Conservation (phyloP, 2,329 filamentous ascomycete genomes). For the Ambrosiella cleistominuta region DNA sequence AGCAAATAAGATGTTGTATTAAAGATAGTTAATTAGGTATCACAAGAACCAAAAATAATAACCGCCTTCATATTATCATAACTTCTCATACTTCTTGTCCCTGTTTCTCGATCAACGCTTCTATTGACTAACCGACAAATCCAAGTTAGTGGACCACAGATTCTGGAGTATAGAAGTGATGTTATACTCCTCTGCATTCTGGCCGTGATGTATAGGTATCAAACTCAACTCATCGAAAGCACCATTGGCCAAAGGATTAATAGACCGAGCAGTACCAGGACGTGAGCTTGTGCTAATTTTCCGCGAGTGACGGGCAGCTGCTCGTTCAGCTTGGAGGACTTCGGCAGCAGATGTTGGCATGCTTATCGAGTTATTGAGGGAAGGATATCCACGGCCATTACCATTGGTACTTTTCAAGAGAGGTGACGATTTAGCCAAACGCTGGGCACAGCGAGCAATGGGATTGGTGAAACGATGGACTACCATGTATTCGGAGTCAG, state of each 20-base stretch:
- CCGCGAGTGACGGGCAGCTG: neutral
- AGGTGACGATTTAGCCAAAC: conserved; percentile 17
- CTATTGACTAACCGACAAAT: conserved; percentile 35
- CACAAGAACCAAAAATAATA: no score
- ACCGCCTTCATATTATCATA: no score
- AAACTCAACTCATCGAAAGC: conserved; percentile 3
- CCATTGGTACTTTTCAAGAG: neutral
- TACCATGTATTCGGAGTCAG: conserved; percentile 56
- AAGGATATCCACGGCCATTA: neutral
- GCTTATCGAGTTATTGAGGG: neutral
- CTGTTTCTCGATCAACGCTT: neutral
- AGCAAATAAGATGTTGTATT: no score
- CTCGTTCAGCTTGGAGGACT: neutral
- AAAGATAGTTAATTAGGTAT: no score
- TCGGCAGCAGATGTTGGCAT: neutral
- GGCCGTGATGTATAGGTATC: neutral
- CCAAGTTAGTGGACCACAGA: conserved; percentile 44
- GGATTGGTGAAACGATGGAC: conserved; percentile 57
- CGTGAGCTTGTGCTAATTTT: conserved; percentile 19
- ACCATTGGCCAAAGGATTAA: conserved; percentile 19
- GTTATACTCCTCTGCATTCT: conserved; percentile 30
- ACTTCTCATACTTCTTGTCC: no score
- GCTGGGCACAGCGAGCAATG: conserved; percentile 41
- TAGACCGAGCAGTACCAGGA: conserved; percentile 18
- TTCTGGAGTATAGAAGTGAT: conserved; percentile 35